Conservation (phyloP, 1,139 yeast genomes). For the Geotrichum reessii region DNA sequence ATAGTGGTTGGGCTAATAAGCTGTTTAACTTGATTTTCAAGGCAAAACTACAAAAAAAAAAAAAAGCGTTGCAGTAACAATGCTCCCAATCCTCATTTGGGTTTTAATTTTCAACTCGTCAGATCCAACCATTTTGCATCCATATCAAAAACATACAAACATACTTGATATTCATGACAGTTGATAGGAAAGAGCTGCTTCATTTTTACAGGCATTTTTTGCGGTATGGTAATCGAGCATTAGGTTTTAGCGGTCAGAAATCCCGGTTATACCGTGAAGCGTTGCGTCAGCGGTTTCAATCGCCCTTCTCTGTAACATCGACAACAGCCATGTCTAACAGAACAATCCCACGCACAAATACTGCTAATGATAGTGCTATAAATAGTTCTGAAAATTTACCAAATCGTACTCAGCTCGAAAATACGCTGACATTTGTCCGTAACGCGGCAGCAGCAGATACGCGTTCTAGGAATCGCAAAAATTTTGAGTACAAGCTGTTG, state of each 20-base stretch:
- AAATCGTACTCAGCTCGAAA: slow-evolving; percentile 2
- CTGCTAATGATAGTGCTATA: too few species aligned
- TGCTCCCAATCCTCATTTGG: too few species aligned
- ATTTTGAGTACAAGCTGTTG: neutral
- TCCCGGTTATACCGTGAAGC: slow-evolving; percentile 4
- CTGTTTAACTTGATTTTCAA: too few species aligned
- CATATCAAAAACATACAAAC: too few species aligned
- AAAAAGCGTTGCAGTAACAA: too few species aligned
- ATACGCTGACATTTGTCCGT: slow-evolving; percentile 19
- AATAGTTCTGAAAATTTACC: neutral
- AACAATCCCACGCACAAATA: too few species aligned
- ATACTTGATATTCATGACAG: too few species aligned
- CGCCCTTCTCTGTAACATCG: neutral
- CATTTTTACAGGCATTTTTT: slow-evolving; percentile 21
- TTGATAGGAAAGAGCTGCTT: slow-evolving; percentile 21
- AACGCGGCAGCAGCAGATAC: slow-evolving; percentile 16
- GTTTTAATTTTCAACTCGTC: too few species aligned
- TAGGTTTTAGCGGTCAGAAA: slow-evolving; percentile 19
- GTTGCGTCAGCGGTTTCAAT: slow-evolving; percentile 18
- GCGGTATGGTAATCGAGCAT: slow-evolving; percentile 21
- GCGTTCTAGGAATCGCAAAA: neutral
- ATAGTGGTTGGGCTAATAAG: too few species aligned
- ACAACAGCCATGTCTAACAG: neutral
- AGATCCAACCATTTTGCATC: neutral
- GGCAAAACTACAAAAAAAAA: too few species aligned